A percentile compares a stretch with the other conserved stretches of the same genome.
Conservation (phyloP, 768 basidiomycete species). For the Xerocomellus amylosporus region DNA sequence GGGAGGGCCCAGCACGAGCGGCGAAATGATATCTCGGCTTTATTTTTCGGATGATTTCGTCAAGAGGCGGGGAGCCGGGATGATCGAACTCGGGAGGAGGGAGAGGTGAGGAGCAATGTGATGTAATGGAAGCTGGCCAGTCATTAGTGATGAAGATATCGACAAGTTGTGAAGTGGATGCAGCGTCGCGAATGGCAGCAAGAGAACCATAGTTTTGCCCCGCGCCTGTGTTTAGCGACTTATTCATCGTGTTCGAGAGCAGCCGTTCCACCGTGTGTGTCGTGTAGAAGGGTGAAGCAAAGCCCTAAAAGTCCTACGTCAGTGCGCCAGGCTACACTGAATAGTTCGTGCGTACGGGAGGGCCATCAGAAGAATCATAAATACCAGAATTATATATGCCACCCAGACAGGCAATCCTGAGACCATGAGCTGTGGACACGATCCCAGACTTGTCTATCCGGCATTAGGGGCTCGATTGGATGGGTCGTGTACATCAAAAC, state of each 20-base stretch:
- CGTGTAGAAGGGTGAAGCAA: conserved; percentile 73
- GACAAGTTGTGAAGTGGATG: conserved; percentile 61
- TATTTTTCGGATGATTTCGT: conserved; percentile 59
- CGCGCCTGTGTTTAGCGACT: conserved; percentile 41
- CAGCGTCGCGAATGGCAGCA: conserved; percentile 60
- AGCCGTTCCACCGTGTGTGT: conserved; percentile 67
- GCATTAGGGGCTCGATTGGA: conserved; percentile 1
- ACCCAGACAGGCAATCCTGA: conserved; percentile 84
- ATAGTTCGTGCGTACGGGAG: conserved; percentile 49
- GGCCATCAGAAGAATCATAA: conserved; percentile 56
- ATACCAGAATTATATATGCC: conserved; percentile 67
- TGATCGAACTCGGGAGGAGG: conserved; percentile 43
- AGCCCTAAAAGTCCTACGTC: conserved; percentile 48
- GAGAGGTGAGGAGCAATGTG: conserved; percentile 54
- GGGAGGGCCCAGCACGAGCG: conserved; percentile 56
- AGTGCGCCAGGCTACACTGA: not conserved
- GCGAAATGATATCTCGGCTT: conserved; percentile 91
- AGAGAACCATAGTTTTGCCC: conserved; percentile 59
- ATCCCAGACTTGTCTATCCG: conserved; percentile 76
- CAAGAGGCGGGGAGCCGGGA: conserved; percentile 53
- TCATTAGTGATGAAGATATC: conserved; percentile 82
- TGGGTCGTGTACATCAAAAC: conserved; percentile 26
- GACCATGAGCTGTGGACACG: conserved; percentile 72
- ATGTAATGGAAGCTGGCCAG: conserved; percentile 67
- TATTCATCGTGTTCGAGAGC: conserved; percentile 64